phyloP scores from a whole-genome alignment of 768 basidiomycete species.

The Lentinula raphanica region DNA sequence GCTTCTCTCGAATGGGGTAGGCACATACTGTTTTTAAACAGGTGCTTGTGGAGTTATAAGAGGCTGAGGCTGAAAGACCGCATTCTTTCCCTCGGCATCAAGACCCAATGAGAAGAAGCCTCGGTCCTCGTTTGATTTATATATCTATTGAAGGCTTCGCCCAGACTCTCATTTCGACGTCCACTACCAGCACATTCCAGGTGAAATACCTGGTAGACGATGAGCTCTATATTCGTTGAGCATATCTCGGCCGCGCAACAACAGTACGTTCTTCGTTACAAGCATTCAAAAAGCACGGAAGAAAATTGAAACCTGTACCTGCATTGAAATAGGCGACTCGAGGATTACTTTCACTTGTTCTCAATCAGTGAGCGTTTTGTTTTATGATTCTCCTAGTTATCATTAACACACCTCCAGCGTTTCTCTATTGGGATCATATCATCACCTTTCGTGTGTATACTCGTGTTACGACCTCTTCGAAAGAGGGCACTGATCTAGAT shows the following conservation, averaged over 20 bases:
- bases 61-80: neutral
- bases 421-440: slow-evolving; percentile 5
- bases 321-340: neutral
- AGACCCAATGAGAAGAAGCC: neutral
- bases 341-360: slow-evolving; percentile 4
- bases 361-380: neutral
- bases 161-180: neutral
- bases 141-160: neutral
- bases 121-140: neutral
- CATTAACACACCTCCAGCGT: neutral
- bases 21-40: neutral
- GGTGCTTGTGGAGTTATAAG: neutral
- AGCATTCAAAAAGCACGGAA: neutral
- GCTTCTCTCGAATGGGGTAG: neutral
- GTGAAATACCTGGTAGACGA: neutral
- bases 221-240: neutral
- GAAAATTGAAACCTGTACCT: neutral
- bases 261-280: neutral
- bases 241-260: neutral
- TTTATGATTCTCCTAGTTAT: neutral
- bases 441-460: neutral
- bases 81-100: neutral
- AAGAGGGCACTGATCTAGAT: neutral
- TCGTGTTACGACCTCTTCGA: too few relatives aligned
- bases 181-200: neutral